Percentiles rank a stretch among this genome's conserved stretches.
phyloP scores from a whole-genome alignment of 2,329 filamentous ascomycete genomes.

The Ophiocordyceps unilateralis region DNA sequence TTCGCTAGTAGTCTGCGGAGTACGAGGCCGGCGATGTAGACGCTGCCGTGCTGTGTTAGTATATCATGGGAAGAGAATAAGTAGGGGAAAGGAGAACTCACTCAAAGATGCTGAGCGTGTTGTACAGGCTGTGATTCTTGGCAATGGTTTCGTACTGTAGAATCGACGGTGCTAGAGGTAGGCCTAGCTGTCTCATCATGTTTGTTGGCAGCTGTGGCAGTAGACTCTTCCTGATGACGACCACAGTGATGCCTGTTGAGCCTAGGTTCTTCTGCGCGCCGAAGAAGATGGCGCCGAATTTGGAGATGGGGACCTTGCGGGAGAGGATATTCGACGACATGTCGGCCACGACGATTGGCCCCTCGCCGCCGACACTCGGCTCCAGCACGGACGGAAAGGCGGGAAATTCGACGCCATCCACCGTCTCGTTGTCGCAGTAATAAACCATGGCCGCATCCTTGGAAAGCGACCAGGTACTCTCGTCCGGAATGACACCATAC shows the following conservation, averaged over 20 bases:
- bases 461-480: slow-evolving; percentile 60
- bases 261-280: slow-evolving; percentile 93
- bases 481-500: slow-evolving; percentile 68
- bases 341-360: slow-evolving; percentile 70
- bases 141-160: slow-evolving; percentile 71
- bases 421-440: slow-evolving; percentile 87
- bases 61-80: background rate
- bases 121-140: slow-evolving; percentile 92
- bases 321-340: slow-evolving; percentile 93
- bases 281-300: slow-evolving; percentile 76
- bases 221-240: slow-evolving; percentile 66
- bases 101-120: slow-evolving; percentile 88
- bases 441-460: slow-evolving; percentile 60
- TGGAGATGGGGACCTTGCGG: slow-evolving; percentile 55
- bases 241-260: slow-evolving; percentile 69
- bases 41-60: slow-evolving; percentile 24
- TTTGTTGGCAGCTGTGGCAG: slow-evolving; percentile 54
- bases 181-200: slow-evolving; percentile 54
- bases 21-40: slow-evolving; percentile 81
- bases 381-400: slow-evolving; percentile 48
- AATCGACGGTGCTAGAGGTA: slow-evolving; percentile 66
- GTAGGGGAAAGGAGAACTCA: slow-evolving; percentile 16
- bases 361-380: slow-evolving; percentile 38
- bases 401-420: slow-evolving; percentile 84
- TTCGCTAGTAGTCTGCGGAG: slow-evolving; percentile 55